Evolutionary conservation across 768 basidiomycete species (phyloP).

Genomic region (Amanita fuliginea): DNA sequence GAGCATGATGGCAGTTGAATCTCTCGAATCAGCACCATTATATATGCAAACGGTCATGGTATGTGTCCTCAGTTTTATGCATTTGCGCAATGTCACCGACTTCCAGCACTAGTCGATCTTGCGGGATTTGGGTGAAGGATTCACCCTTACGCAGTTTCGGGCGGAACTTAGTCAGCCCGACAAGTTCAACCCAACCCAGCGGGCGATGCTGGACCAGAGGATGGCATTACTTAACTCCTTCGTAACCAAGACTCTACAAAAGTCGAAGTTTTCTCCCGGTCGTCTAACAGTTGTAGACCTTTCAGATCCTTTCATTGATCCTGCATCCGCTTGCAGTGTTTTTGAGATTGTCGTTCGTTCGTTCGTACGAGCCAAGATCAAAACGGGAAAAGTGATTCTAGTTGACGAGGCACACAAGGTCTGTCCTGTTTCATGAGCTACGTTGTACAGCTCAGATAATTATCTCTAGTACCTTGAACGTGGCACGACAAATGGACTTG

Average conservation of each 20-base stretch:
- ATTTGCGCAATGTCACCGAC: not conserved
- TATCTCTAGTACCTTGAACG: slow-evolving; percentile 34
- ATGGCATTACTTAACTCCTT: slow-evolving; percentile 52
- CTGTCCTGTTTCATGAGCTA: not conserved
- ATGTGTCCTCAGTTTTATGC: slow-evolving; percentile 11
- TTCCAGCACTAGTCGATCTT: slow-evolving; percentile 31
- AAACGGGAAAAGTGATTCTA: slow-evolving; percentile 56
- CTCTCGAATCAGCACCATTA: slow-evolving; percentile 49
- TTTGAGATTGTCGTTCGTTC: slow-evolving; percentile 61
- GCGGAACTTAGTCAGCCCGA: slow-evolving; percentile 30
- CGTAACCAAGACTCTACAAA: slow-evolving; percentile 20
- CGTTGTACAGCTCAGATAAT: slow-evolving; percentile 25
- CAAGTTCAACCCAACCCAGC: slow-evolving; percentile 43
- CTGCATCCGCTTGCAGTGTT: slow-evolving; percentile 52
- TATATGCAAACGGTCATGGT: slow-evolving; percentile 65
- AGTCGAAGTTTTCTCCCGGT: slow-evolving; percentile 37
- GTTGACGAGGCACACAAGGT: slow-evolving; percentile 76
- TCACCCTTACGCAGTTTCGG: slow-evolving; percentile 40
- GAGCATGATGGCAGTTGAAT: slow-evolving; percentile 65
- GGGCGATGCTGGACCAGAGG: slow-evolving; percentile 48
- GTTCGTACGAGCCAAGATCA: slow-evolving; percentile 49
- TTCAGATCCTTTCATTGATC: slow-evolving; percentile 65
- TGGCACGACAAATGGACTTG: slow-evolving; percentile 38
- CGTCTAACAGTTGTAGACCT: slow-evolving; percentile 60
- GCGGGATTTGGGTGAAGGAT: slow-evolving; percentile 51